Percentiles rank a stretch among this genome's conserved stretches.
These are phyloP conservation scores for Arachis monticola DNA, from an alignment of 331 rosid genomes.

Conservation along the genomic window DNA sequence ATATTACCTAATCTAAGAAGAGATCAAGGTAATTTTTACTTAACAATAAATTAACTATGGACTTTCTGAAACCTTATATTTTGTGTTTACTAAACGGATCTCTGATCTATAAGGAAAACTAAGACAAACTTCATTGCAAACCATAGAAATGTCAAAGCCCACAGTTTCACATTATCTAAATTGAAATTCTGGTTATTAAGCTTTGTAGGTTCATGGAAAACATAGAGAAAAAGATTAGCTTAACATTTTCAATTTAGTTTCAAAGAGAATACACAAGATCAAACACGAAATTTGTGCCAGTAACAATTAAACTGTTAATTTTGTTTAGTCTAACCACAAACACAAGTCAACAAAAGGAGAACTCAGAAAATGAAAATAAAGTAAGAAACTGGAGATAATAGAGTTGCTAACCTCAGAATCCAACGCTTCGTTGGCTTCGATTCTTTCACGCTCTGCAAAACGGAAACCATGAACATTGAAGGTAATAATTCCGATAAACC, in stretches of 20 bases:
- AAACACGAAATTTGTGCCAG: not conserved
- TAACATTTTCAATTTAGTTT: not conserved
- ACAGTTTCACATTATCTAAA: not conserved
- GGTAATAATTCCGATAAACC: not conserved
- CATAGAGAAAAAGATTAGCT: not conserved
- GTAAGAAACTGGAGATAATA: not conserved
- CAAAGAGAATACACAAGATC: not conserved
- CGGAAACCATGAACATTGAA: not conserved
- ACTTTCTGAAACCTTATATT: not conserved
- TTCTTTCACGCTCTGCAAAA: constrained; percentile 49
- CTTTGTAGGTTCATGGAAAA: not conserved
- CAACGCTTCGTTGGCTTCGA: constrained; percentile 38
- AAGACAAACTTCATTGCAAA: constrained; percentile 14
- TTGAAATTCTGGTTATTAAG: constrained; percentile 4
- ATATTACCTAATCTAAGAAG: no score
- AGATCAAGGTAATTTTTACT: no score
- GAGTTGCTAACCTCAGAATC: constrained; percentile 52
- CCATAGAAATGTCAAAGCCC: constrained; percentile 2
- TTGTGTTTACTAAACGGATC: constrained; percentile 14
- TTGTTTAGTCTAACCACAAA: not conserved
- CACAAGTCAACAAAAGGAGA: constrained; percentile 3
- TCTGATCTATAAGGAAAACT: constrained; percentile 25
- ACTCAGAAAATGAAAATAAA: constrained; percentile 20
- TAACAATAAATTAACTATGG: not conserved
- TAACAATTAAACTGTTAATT: not conserved